Conservation (phyloP, 371 early-diverging fungal species). For the Mucor indicus region DNA sequence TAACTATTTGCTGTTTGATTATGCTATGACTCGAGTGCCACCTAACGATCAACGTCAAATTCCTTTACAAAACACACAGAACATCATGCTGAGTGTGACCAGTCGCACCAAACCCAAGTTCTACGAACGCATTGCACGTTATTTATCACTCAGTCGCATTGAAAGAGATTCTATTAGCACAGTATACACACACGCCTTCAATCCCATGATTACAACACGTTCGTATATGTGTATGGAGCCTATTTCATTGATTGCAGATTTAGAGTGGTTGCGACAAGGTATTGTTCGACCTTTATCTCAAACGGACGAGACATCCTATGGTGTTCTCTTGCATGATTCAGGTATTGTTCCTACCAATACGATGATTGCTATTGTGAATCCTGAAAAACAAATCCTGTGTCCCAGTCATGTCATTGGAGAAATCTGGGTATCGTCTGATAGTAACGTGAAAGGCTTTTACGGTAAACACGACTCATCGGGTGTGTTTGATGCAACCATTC, state of each 20-base stretch:
- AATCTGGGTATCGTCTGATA: constrained; percentile 81
- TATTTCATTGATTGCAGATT: constrained; percentile 58
- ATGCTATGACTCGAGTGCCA: constrained; percentile 52
- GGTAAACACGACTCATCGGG: constrained; percentile 14
- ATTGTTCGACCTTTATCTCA: constrained; percentile 52
- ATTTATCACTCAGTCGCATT: constrained; percentile 57
- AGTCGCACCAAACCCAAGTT: constrained; percentile 60
- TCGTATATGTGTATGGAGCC: constrained; percentile 72
- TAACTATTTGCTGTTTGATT: constrained; percentile 68
- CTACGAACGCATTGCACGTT: constrained; percentile 36
- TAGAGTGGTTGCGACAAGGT: constrained; percentile 62
- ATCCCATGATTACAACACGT: constrained; percentile 75
- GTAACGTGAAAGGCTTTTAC: constrained; percentile 47
- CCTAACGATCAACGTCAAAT: constrained; percentile 37
- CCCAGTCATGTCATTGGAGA: constrained; percentile 74
- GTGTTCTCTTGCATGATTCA: constrained; percentile 70
- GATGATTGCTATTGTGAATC: constrained; percentile 81
- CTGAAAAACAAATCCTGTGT: constrained; percentile 58
- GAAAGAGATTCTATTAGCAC: constrained; percentile 61
- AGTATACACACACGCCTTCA: constrained; percentile 67
- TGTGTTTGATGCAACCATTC: constrained; percentile 42
- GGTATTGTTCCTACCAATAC: constrained; percentile 75
- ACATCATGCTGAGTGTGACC: constrained; percentile 67
- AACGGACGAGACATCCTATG: constrained; percentile 42
- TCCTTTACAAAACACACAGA: constrained; percentile 58